Evolutionary conservation across 2,329 filamentous ascomycete genomes (phyloP), one percentile per base, ranked within the genome.

Genomic region (Paramyrothecium sp.): DNA sequence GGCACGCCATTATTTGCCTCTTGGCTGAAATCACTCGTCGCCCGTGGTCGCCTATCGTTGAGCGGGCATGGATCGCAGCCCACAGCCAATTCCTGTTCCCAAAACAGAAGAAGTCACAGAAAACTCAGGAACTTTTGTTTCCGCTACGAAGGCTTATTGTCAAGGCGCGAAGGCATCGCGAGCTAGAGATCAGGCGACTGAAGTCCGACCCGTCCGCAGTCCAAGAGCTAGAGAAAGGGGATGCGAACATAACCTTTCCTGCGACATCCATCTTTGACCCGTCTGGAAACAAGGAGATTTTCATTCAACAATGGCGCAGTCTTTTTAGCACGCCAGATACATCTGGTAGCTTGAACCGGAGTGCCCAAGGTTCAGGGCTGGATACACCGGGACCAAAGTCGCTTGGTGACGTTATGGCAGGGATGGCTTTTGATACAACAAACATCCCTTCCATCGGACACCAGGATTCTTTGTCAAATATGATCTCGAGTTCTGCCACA

Each of bases 1-100:
- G 83, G 81, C 78, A 85, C 61, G 81, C 83, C 4, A 77, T 85
- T 3, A 81, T 82, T 0, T 86, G 82, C 61, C 72, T 85, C 1
- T 62, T 86, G 26, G 73, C 85, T 13, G 81, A 85, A 62, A 69
- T 79, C 1, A 77, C 75, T 16, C 76, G 75, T 3, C 71, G 77
- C 0, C 71, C 74, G 2, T 81, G 78, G 77, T 77, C 77, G 12
- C 71, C 78, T 1, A 70, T 74, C 3, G 63, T 77, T 1, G 81
- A 83, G 59, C 69, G 79, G 2, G 78, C 75, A 1, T 83, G 81
- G 80, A 62, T 71, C 1, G 76, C 76, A 0, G 67, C 83, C 3
- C 76, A 81, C 20, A 76, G 75, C 50, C 58, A 58, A 12, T 79
- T 75, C 72, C 61, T 80, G 30, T 78, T 67, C 3, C 65, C 65